Conservation (phyloP, 106 monocot genomes). For the Allium cepa region DNA sequence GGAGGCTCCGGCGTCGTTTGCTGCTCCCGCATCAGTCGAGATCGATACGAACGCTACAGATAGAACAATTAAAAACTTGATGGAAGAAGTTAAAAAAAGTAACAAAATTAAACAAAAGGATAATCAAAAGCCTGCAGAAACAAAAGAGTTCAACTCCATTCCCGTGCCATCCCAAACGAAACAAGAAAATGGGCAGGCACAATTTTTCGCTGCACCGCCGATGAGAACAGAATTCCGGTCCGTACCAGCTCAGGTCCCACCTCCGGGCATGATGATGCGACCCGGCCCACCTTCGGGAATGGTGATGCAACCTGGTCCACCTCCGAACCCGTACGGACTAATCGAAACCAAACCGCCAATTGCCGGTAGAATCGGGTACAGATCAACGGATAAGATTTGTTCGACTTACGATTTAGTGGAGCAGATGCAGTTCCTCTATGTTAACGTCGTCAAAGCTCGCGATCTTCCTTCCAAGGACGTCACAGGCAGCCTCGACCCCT, state of each 20-base stretch:
- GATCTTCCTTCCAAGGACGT: slow-evolving; percentile 69
- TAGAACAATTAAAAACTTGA: not conserved
- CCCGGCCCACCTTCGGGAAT: too few species aligned
- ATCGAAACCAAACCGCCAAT: slow-evolving; percentile 70
- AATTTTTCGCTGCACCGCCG: slow-evolving; percentile 9
- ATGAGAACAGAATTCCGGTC: not conserved
- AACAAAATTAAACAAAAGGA: slow-evolving; percentile 1
- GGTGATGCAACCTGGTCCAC: not conserved
- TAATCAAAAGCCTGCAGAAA: slow-evolving; percentile 12
- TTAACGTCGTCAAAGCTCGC: slow-evolving; percentile 77
- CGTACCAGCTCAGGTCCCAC: slow-evolving; percentile 10
- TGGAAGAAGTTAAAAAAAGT: slow-evolving; percentile 2
- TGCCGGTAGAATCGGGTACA: slow-evolving; percentile 38
- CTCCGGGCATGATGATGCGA: slow-evolving; percentile 5
- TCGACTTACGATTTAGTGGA: slow-evolving; percentile 91
- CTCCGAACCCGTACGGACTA: slow-evolving; percentile 46
- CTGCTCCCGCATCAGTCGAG: not conserved
- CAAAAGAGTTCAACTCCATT: slow-evolving; percentile 24
- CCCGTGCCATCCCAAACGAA: not conserved
- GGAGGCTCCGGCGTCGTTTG: not conserved
- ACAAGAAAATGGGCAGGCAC: not conserved
- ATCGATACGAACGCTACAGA: not conserved
- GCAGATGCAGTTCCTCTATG: slow-evolving; percentile 82
- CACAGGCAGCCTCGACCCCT: slow-evolving; percentile 65
- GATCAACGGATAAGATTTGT: slow-evolving; percentile 54